Percentiles rank a stretch among this genome's conserved stretches.
phyloP scores from a whole-genome alignment of 139 green algal species.

The Diplosphaera chodatii region DNA sequence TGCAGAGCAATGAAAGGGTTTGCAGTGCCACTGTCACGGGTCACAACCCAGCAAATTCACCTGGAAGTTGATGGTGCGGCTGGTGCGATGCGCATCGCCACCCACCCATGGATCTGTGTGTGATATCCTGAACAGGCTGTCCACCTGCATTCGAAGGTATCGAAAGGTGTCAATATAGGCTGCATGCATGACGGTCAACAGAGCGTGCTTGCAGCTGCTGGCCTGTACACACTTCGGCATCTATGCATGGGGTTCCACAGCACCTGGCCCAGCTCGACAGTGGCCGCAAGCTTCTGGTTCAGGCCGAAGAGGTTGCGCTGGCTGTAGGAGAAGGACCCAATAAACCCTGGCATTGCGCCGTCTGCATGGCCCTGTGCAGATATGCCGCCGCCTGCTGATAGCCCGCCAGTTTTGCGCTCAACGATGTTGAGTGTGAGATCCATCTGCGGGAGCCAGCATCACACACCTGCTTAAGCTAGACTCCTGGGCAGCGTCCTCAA shows the following conservation, averaged over 20 bases:
- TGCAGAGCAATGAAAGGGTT: too few relatives aligned
- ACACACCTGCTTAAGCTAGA: neutral
- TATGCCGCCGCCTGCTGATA: slow-evolving; percentile 80
- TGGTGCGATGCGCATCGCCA: slow-evolving; percentile 81
- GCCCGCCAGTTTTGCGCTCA: slow-evolving; percentile 82
- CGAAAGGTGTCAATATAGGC: too few relatives aligned
- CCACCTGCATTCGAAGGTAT: slow-evolving; percentile 45
- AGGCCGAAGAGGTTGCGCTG: slow-evolving; percentile 87
- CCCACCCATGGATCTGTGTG: slow-evolving; percentile 91
- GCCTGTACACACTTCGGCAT: too few relatives aligned
- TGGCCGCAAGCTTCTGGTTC: slow-evolving; percentile 79
- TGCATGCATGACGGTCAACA: too few relatives aligned
- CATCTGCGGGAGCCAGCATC: slow-evolving; percentile 43
- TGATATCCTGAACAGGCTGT: slow-evolving; percentile 83
- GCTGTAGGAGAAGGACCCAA: slow-evolving; percentile 79
- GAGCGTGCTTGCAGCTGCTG: too few relatives aligned
- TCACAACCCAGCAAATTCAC: too few relatives aligned
- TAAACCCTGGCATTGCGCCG: slow-evolving; percentile 70
- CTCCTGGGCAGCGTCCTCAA: too few relatives aligned
- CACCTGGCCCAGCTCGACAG: slow-evolving; percentile 68
- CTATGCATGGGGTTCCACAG: too few relatives aligned
- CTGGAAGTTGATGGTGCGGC: slow-evolving; percentile 65
- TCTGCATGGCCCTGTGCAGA: slow-evolving; percentile 44
- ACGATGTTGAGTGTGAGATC: slow-evolving; percentile 81
- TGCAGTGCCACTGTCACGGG: too few relatives aligned